Base-by-base conservation (phyloP, 768 basidiomycete species). In the Hortiboletus campestris region DNA sequence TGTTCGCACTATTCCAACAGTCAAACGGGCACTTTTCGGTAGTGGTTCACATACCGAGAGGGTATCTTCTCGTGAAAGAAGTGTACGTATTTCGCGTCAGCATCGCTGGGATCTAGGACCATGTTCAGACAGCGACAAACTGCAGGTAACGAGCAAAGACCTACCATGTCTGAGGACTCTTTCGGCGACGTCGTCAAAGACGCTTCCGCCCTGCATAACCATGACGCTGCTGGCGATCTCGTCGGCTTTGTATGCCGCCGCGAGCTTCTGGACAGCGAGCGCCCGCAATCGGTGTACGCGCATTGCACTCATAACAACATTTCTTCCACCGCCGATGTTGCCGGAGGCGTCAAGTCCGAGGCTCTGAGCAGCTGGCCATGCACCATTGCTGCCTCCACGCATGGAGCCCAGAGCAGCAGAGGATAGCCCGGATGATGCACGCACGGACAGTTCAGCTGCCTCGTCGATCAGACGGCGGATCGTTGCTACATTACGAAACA, bases 51-150 rank as follows among this genome's bases (percentile, higher is more conserved):
- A 56, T 57, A 94, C 91, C 92, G 80, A 52, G 93, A 94, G 20
- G 93, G 93, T 60, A 95, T 95, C 74, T 93, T 94, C 67, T 95
- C 92, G 63, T 95, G 93, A 73, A 95, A 95, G 68, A 95, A 95
- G 64, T 94, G 88, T 2, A 95, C 91, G 67, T 94, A 94, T 76
- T 80, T 84, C 13, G 92, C 91, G 62, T 94, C 89, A 10, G 80
- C 61, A 60, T 94, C 88, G 58, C 79, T 75, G 0, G 90, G 89
- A 67, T 94, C 92, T 91, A 56, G 14, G 36, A 32, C 11, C 41
- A 12, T 22, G 49, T 60, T 57, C 36, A 5, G 51, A 34, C 8
- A 46, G 25, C 3, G 35, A 31, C 45, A 3, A 7, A 16, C 34
- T 48, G 29, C 16, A 34, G 39, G 34, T 4, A 50, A 35, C 44